Evolutionary conservation across 179 eudicot species (phyloP), one percentile per base, ranked within the genome.

Genomic region (Amaranthus tricolor): DNA sequence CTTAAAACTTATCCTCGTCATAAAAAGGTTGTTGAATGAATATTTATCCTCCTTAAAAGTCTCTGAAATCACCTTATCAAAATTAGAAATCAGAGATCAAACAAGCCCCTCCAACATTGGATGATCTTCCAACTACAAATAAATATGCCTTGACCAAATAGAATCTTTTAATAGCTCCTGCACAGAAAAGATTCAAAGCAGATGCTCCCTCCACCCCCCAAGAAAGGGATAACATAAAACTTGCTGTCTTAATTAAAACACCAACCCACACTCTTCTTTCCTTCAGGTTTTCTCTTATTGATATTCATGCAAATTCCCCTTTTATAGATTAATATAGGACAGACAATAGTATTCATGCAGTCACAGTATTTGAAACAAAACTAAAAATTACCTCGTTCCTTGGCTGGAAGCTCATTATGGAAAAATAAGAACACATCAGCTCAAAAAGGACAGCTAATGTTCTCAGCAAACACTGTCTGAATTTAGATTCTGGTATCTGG

Each of bases 401-500:
- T 12, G 88, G 88, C 71, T 93, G 85, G 82, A 91, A 93, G 83
- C 88, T 91, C 93, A 89, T 87, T 70, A 93, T 89, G 71, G 95
- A 89, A 85, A 87, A 77, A 82, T 93, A 95, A 49, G 98, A 91
- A 71, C 91, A 85, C 96, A 93, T 88, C 84, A 95, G 80, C 88
- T 83, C 87, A 82, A 93, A 95, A 51, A 95, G 85, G 50, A 85
- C 89, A 52, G 95, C 88, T 71, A 93, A 88, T 16, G 92, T 89
- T 80, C 85, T 87, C 66, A 91, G 76, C 78, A 95, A 88, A 78
- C 97, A 93, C 69, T 84, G 86, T 80, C 98, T 87, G 82, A 93
- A 89, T 87, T 95, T 93, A 53, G 98, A 87, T 85, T 95, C 99
- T 72, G 98, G 97, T 85, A 95, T 84, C 78, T 74, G 89, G 76